Conservation (phyloP, 805 yeast genomes). For the Barnettozyma siamensis region DNA sequence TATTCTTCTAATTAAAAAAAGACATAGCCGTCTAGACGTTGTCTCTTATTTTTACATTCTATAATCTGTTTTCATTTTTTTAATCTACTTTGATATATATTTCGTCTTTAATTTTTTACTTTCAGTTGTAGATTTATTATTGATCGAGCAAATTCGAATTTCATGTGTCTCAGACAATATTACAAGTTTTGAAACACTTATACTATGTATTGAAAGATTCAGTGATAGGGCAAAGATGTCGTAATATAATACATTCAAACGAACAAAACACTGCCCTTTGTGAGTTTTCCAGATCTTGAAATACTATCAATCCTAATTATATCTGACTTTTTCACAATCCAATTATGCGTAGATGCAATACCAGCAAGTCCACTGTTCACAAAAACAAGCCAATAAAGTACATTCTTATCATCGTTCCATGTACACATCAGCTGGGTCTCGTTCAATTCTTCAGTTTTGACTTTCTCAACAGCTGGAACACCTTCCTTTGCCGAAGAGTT, state of each 20-base stretch:
- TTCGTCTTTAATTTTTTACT: too few species aligned
- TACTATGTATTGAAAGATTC: too few species aligned
- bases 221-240: too few species aligned
- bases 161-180: too few species aligned
- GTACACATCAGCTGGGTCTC: conserved; percentile 16
- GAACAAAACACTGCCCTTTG: conserved; percentile 16
- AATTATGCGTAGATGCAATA: conserved; percentile 8
- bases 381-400: conserved; percentile 27
- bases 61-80: too few species aligned
- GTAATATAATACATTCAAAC: conserved; percentile 5
- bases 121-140: too few species aligned
- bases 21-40: neutral
- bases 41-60: too few species aligned
- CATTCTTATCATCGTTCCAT: conserved; percentile 19
- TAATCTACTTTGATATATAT: too few species aligned
- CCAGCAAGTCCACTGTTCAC: conserved; percentile 27
- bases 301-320: conserved; percentile 19
- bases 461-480: neutral
- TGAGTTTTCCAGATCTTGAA: conserved; percentile 17
- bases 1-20: neutral
- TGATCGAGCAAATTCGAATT: too few species aligned
- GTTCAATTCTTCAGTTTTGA: conserved; percentile 7
- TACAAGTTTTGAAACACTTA: too few species aligned
- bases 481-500: neutral
- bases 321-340: conserved; percentile 12